These are phyloP conservation scores for Kwoniella bestiolae DNA, from an alignment of 768 basidiomycete species.

Conservation along the genomic window DNA sequence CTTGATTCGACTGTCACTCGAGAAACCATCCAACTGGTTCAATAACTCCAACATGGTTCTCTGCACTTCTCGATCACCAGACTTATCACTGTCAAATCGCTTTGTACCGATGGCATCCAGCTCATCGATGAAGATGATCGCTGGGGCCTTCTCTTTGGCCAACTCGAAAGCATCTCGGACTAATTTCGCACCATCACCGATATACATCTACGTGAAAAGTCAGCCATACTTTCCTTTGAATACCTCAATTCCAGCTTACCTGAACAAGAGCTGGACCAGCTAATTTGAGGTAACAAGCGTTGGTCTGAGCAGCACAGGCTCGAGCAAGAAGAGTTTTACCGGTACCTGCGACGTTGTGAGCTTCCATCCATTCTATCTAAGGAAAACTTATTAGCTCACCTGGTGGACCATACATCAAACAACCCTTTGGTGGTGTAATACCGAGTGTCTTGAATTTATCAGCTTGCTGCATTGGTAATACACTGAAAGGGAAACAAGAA, in stretches of 20 bases:
- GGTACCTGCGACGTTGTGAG: conserved; percentile 65
- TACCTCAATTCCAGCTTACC: conserved; percentile 35
- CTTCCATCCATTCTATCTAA: background rate
- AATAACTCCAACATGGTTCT: conserved; percentile 98
- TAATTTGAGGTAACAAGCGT: conserved; percentile 96
- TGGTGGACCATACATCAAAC: conserved; percentile 98
- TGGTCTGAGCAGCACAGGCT: conserved; percentile 96
- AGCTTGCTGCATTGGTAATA: conserved; percentile 96
- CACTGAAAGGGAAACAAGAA: conserved; percentile 55
- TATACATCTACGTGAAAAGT: conserved; percentile 73
- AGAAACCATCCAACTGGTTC: conserved; percentile 97
- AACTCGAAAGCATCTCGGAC: conserved; percentile 98
- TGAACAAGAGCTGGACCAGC: conserved; percentile 97
- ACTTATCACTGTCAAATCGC: conserved; percentile 98
- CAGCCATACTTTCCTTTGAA: background rate
- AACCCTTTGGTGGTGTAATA: conserved; percentile 96
- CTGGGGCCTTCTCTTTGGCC: conserved; percentile 96
- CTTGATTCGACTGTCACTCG: conserved; percentile 96
- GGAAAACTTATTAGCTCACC: too few species aligned
- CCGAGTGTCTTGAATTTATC: conserved; percentile 99
- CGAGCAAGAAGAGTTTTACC: conserved; percentile 96
- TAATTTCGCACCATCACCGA: conserved; percentile 98
- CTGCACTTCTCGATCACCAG: conserved; percentile 98
- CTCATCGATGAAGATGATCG: conserved; percentile 99
- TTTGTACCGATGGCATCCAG: conserved; percentile 99